These are phyloP conservation scores for Penicillium canescens DNA, from an alignment of 495 filamentous ascomycete genomes.

Conservation along the genomic window DNA sequence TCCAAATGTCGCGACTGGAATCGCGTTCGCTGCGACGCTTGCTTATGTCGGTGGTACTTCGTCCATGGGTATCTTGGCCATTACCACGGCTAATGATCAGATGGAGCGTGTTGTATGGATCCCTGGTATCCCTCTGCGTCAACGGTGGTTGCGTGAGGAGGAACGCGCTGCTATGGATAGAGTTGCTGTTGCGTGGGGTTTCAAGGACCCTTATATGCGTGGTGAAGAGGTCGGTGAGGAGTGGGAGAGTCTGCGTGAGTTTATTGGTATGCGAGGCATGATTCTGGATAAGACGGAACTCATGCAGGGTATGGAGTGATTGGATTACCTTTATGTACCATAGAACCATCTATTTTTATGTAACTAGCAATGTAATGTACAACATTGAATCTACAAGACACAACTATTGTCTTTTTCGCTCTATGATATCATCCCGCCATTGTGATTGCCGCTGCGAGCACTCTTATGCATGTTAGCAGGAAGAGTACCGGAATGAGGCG, in stretches of 20 bases:
- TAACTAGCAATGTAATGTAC: conserved; percentile 1
- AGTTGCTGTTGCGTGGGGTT: conserved; percentile 86
- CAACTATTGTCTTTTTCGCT: no score
- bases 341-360: background rate
- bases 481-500: no score
- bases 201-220: conserved; percentile 71
- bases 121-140: conserved; percentile 70
- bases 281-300: conserved; percentile 81
- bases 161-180: conserved; percentile 88
- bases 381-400: background rate
- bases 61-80: conserved; percentile 77
- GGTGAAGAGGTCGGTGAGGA: conserved; percentile 91
- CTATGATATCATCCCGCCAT: no score
- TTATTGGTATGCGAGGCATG: conserved; percentile 79
- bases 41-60: conserved; percentile 79
- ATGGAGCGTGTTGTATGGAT: conserved; percentile 92
- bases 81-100: conserved; percentile 87
- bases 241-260: conserved; percentile 82
- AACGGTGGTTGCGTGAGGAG: conserved; percentile 91
- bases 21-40: conserved; percentile 76
- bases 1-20: conserved; percentile 64
- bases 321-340: background rate
- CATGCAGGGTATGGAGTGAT: conserved; percentile 86
- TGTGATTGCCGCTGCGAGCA: no score
- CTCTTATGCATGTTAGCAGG: background rate